Evolutionary conservation across 164 flowering plant species (phyloP).

Genomic region (Pachysandra terminalis): DNA sequence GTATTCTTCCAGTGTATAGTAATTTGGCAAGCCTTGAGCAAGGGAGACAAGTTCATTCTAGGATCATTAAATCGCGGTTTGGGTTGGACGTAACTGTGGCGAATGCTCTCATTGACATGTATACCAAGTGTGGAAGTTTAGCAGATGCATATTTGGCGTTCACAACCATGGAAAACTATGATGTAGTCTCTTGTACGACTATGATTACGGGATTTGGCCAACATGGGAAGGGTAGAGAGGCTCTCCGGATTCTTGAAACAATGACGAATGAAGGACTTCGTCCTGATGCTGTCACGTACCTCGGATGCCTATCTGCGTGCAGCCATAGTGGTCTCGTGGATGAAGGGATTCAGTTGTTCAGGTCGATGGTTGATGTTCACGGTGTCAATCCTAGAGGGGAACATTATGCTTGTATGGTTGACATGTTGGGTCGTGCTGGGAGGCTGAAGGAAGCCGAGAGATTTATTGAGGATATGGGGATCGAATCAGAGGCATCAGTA

Average conservation of each 20-base stretch:
- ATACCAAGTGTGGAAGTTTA: slow-evolving; percentile 28
- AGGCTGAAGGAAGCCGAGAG: slow-evolving; percentile 24
- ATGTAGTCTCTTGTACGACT: slow-evolving; percentile 19
- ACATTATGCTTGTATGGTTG: slow-evolving; percentile 26
- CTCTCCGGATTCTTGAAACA: slow-evolving; percentile 15
- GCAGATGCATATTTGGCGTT: slow-evolving; percentile 21
- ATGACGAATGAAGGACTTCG: slow-evolving; percentile 10
- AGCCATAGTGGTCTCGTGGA: slow-evolving; percentile 27
- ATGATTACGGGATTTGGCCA: slow-evolving; percentile 24
- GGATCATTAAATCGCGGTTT: slow-evolving; percentile 17
- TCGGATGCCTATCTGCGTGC: slow-evolving; percentile 28
- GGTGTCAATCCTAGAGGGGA: slow-evolving; percentile 17
- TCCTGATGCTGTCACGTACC: slow-evolving; percentile 24
- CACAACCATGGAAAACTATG: slow-evolving; percentile 18
- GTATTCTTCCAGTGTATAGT: slow-evolving; percentile 19
- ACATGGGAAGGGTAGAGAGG: slow-evolving; percentile 25
- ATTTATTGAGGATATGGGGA: slow-evolving; percentile 16
- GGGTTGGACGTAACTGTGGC: slow-evolving; percentile 14
- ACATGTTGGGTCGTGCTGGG: slow-evolving; percentile 28
- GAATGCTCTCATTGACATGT: slow-evolving; percentile 28
- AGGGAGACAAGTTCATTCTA: slow-evolving; percentile 24
- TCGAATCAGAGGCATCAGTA: slow-evolving; percentile 15
- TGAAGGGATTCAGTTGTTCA: slow-evolving; percentile 20
- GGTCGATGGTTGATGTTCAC: slow-evolving; percentile 12
- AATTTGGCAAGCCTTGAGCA: slow-evolving; percentile 20